Base-by-base conservation (phyloP, 352 stramenopile species). In the Phytopythium oedochilum region DNA sequence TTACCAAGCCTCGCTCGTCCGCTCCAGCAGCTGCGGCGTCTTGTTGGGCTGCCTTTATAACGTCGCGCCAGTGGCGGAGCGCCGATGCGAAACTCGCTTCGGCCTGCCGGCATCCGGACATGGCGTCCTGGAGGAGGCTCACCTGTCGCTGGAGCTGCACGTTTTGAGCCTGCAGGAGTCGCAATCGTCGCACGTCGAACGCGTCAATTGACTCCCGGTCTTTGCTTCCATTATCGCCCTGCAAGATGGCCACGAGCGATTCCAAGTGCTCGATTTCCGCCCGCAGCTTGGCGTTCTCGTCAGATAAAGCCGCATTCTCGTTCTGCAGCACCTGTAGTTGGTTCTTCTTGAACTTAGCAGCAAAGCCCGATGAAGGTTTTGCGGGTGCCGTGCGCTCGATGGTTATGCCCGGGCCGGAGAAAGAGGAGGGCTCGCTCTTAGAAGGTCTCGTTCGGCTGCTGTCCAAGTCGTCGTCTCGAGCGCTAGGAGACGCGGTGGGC, bases 81-180 rank as follows among this genome's bases (percentile, higher is more conserved):
- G 62, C 63, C 29, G 57, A 66, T 26, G 76, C 42, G 2, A 86
- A 46, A 52, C 59, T 75, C 9, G 65, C 56, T 53, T 78, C 71
- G 3, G 62, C 56, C 32, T 71, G 66, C n/a, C 81, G 60, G 12
- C 53, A 69, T 2, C 60, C 65, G 3, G 52, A 28, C 17, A 77
- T 51, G 1, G 73, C 71, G 36, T 75, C 63, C 46, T 86, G 68
- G 2, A 85, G 45, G 12, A 88, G 23, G 5, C 46, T 45, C 26
- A 88, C 42, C 48, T 88, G 73, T 9, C 78, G 68, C 42, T 78
- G 70, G 5, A 88, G 71, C 53, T 88, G 78, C 28, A 85, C n/a
- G 45, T 88, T 86, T 50, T 88, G 78, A 6, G 73, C 66, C 52
- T 83, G 68, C 1, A 85, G 31, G 5, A 84, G 45, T 28, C 63